Base-by-base conservation (phyloP, 78 protist genomes). In the Trichosphaerium sp. region DNA sequence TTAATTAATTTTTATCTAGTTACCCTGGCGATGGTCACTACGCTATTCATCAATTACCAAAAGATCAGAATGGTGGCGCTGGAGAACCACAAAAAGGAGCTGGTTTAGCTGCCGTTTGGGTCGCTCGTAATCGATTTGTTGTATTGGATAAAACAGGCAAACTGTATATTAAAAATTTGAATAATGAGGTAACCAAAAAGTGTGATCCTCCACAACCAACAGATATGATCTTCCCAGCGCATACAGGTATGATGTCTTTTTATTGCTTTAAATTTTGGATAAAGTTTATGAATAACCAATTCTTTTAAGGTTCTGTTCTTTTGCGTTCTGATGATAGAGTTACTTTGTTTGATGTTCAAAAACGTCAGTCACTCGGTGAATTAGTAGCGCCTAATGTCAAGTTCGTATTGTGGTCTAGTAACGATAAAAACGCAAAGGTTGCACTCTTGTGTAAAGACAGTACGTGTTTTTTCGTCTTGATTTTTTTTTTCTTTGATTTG, bases 101-200 rank as follows among this genome's bases (percentile, higher is more conserved):
- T 18, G 94, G 91, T 44, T 28, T 37, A 1, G 54, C 83, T 2
- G 94, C 94, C 11, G 93, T 88, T 7, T 95, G 89, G 41, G 85
- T 92, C 18, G 92, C 92, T 18, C 66, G 90, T 38, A 90, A 89
- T 68, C 71, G 96, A 29, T 92, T 91, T 40, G 97, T 95, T 2
- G 92, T 85, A 6, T 61, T 95, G 11, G 97, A 92, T 67, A 89
- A 87, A 75, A 43, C 42, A 29, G 55, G 78, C 42, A 64, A 34
- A 25, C 69, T 65, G 10, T 31, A 18, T 21, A 57, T 57, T 18
- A 81, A 71, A 62, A 78, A 82, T 55, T 61, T 89, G 25, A 61
- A 72, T 42, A 92, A 92, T 52, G 91, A 76, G 73, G 85, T 74
- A 26, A 83, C 88, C 55, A 86, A 88, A 80, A 72, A 75, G 71